Conservation (phyloP, 164 flowering plant species). For the Magnolia kwangsiensis region DNA sequence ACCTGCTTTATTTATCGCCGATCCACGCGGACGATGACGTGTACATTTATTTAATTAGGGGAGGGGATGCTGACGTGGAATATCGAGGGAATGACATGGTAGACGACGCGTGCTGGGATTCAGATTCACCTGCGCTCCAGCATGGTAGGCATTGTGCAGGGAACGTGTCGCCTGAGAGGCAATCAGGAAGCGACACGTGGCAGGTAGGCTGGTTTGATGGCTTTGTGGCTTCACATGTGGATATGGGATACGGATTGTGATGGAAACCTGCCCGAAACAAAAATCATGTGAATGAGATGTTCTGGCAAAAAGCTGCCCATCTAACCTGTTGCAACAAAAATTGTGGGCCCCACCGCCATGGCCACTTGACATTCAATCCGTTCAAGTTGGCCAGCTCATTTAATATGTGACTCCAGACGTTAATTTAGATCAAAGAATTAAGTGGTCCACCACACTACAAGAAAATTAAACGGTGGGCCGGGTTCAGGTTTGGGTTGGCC, state of each 20-base stretch:
- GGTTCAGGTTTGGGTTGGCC: no score
- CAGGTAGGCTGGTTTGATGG: not conserved
- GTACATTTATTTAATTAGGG: not conserved
- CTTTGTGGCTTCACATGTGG: not conserved
- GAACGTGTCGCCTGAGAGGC: not conserved
- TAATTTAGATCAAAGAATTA: no score
- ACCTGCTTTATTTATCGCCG: not conserved
- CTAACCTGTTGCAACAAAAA: no score
- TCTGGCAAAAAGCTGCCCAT: no score
- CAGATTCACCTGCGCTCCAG: not conserved
- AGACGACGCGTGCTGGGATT: not conserved
- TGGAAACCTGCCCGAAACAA: not conserved
- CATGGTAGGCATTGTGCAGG: not conserved
- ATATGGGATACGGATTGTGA: not conserved
- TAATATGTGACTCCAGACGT: no score
- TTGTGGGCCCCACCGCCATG: no score
- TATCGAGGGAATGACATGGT: not conserved
- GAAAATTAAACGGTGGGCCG: no score
- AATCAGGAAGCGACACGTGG: not conserved
- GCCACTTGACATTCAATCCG: no score
- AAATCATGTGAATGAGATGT: no score
- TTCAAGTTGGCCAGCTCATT: no score
- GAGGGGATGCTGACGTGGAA: not conserved
- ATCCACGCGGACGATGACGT: slow-evolving; percentile 1
- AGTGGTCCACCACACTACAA: no score